Evolutionary conservation across 805 yeast species (phyloP), one percentile per base, ranked within the genome.

Genomic region (Wickerhamomyces bovis): DNA sequence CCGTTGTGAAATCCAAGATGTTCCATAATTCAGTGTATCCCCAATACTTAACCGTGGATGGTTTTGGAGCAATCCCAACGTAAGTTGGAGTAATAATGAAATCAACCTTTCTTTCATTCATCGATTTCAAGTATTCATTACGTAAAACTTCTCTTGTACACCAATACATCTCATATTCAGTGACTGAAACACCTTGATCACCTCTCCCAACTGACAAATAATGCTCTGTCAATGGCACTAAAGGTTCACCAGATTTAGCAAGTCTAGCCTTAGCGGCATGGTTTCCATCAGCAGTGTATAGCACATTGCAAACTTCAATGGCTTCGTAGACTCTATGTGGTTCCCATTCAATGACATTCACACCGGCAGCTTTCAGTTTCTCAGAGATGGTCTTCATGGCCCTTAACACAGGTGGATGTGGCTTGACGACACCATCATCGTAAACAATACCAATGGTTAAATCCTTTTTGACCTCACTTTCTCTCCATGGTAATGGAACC

Each of bases 21-120:
- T 85, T 85, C 77, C 80, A 86, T 51, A 83, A 71, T 3, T 89
- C 68, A 6, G 92, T 84, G 70, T 86, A 86, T 3, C 90, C 85
- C 90, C 94, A 86, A 65, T 83, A 83, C 61, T 76, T 77, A 6
- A 83, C 75, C 44, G 74, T 71, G 42, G 75, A 77, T 19, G 84
- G 78, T 46, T 73, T 74, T 39, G 89, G 87, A n/a, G 94, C 88
- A 44, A 80, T 81, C 51, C 83, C 83, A 47, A 75, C 77, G 63
- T 81, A 80, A 7, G 81, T 75, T 49, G 92, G 90, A 44, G 84
- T 75, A 41, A 85, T 64, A 49, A 85, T 72, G 57, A 81, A 77
- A 57, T 85, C 90, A 42, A 85, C 73, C 44, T 74, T 73, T 58
- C 80, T 71, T 20, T 73, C 63, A 48, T 75, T 70, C 58, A 84